A percentile compares a stretch with the other conserved stretches of the same genome.
Evolutionary conservation across 192 early-diverging fungal genomes (phyloP).

Genomic region (Rhizoclosmatium globosum): DNA sequence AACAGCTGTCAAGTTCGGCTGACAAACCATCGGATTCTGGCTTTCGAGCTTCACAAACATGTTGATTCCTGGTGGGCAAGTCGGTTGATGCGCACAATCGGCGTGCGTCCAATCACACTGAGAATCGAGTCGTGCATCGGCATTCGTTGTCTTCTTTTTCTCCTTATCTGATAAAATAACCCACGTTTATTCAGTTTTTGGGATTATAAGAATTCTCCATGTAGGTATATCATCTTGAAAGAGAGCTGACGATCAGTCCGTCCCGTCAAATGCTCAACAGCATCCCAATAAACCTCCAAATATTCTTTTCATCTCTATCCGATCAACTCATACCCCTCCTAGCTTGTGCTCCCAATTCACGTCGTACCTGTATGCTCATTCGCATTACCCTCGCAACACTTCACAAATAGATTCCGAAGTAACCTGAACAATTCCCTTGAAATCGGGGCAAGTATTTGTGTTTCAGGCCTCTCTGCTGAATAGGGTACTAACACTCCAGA

Average conservation of each 20-base stretch:
- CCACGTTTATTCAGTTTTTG: no score
- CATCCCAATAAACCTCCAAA: not conserved
- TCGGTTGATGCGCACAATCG: constrained; percentile 43
- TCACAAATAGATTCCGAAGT: not conserved
- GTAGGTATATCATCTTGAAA: no score
- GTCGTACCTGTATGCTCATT: not conserved
- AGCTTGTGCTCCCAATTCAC: not conserved
- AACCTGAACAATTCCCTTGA: not conserved
- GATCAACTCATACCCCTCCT: not conserved
- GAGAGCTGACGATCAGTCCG: no score
- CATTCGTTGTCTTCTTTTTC: no score
- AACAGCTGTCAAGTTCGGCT: no score
- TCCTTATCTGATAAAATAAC: no score
- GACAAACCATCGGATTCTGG: constrained; percentile 84
- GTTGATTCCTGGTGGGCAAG: constrained; percentile 69
- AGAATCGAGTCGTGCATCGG: not conserved
- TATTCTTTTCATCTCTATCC: not conserved
- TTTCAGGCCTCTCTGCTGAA: not conserved
- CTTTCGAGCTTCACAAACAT: constrained; percentile 96
- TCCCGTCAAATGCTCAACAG: not conserved
- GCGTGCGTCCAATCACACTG: constrained; percentile 1
- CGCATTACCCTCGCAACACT: not conserved
- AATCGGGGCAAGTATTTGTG: not conserved
- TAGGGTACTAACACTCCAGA: not conserved
- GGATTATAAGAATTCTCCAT: no score